Evolutionary conservation across 441 rosid species (phyloP).

Genomic region (Caryocar brasiliense): DNA sequence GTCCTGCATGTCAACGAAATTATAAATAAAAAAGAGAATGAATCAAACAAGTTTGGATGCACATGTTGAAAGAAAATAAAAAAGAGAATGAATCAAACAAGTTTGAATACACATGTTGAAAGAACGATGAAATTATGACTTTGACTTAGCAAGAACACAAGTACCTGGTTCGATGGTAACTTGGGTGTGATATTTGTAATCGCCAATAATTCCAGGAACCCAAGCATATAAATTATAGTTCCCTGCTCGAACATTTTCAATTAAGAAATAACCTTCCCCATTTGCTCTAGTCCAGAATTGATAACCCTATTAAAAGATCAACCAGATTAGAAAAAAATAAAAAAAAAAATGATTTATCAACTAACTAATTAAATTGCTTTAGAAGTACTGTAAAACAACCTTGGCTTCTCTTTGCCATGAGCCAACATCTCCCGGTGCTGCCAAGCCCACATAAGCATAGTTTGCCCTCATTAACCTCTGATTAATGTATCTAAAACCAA

Average conservation of each 20-base stretch:
- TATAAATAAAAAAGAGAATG: too few species aligned
- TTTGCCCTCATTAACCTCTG: conserved; percentile 1
- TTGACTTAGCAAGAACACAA: too few species aligned
- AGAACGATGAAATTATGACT: too few species aligned
- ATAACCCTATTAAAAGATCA: conserved; percentile 25
- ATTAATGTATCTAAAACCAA: conserved; percentile 12
- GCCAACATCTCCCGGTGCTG: conserved; percentile 30
- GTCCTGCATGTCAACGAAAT: conserved; percentile 10
- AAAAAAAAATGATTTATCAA: background rate
- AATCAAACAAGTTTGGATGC: too few species aligned
- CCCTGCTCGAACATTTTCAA: conserved; percentile 22
- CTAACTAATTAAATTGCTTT: too few species aligned
- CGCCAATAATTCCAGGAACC: conserved; percentile 33
- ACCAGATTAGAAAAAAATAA: background rate
- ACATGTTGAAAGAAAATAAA: too few species aligned
- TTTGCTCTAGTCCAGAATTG: conserved; percentile 31
- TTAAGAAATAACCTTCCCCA: conserved; percentile 15
- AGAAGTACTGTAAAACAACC: conserved; percentile 1
- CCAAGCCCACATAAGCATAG: conserved; percentile 29
- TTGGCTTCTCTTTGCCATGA: conserved; percentile 35
- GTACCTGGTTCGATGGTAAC: conserved; percentile 13
- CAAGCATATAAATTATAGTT: conserved; percentile 24
- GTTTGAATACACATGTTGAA: too few species aligned
- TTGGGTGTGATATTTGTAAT: conserved; percentile 13
- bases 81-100: too few species aligned